A percentile compares a stretch with the other conserved stretches of the same genome.
Evolutionary conservation across 768 basidiomycete species (phyloP).

Genomic region (Boletus bicolor): DNA sequence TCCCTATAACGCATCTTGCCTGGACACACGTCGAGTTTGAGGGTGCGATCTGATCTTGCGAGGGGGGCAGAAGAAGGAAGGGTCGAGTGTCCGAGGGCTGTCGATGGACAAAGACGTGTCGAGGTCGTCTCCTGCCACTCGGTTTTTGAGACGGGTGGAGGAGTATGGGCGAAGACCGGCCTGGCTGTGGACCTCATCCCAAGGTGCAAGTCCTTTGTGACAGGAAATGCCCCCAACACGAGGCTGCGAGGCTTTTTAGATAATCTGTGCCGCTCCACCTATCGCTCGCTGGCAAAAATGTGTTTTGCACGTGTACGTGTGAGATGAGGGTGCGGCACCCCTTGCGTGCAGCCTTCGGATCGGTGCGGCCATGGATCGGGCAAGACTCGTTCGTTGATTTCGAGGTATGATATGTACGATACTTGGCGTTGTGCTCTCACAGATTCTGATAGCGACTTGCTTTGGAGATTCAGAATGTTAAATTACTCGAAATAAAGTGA

Average conservation of each 20-base stretch:
- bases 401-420: neutral
- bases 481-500: neutral
- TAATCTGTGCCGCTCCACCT: constrained; percentile 20
- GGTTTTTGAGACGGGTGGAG: neutral
- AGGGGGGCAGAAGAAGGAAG: neutral
- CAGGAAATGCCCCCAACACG: constrained; percentile 23
- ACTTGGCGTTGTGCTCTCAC: neutral
- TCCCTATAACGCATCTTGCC: constrained; percentile 25
- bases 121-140: neutral
- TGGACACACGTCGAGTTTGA: neutral
- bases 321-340: constrained; percentile 6
- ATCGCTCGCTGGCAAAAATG: constrained; percentile 21
- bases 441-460: neutral
- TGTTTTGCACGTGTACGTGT: constrained; percentile 21
- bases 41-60: neutral
- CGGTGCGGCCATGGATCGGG: constrained; percentile 14
- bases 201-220: constrained; percentile 12
- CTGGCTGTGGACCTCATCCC: constrained; percentile 4
- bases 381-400: neutral
- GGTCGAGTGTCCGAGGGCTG: neutral
- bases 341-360: neutral
- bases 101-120: neutral
- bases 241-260: constrained; percentile 28
- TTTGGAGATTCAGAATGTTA: neutral
- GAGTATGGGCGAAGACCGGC: neutral